Evolutionary conservation across 2,329 filamentous ascomycete genomes (phyloP).

Genomic region (Fusarium austroafricanum): DNA sequence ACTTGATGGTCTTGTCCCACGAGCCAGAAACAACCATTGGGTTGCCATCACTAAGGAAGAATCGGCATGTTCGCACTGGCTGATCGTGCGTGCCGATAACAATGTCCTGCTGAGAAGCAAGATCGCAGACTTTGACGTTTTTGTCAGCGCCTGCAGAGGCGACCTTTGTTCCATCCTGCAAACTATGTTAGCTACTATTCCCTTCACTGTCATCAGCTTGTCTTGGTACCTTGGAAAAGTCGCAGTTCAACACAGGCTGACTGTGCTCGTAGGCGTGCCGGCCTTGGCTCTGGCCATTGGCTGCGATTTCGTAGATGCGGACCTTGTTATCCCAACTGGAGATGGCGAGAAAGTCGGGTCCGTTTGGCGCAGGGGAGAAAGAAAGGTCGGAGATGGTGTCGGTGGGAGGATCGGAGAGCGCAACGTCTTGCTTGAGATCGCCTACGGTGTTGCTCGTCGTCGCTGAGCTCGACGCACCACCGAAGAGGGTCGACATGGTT

Average conservation of each 20-base stretch:
- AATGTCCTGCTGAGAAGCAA: slow-evolving; percentile 72
- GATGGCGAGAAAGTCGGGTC: slow-evolving; percentile 83
- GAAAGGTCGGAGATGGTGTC: slow-evolving; percentile 90
- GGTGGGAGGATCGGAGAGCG: slow-evolving; percentile 80
- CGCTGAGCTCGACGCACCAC: slow-evolving; percentile 60
- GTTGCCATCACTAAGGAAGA: slow-evolving; percentile 77
- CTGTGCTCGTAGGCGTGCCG: slow-evolving; percentile 89
- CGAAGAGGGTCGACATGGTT: slow-evolving; percentile 74
- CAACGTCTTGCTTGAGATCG: slow-evolving; percentile 90
- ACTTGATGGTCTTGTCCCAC: slow-evolving; percentile 92
- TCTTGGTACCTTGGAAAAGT: slow-evolving; percentile 83
- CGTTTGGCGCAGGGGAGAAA: slow-evolving; percentile 75
- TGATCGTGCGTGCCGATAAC: slow-evolving; percentile 88
- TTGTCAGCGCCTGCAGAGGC: slow-evolving; percentile 92
- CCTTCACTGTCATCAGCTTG: background rate
- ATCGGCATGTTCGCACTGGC: slow-evolving; percentile 81
- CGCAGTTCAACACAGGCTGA: slow-evolving; percentile 83
- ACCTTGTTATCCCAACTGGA: slow-evolving; percentile 98
- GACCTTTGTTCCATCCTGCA: slow-evolving; percentile 88
- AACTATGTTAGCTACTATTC: slow-evolving; percentile 12
- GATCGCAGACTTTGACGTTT: slow-evolving; percentile 87
- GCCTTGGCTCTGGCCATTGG: slow-evolving; percentile 81
- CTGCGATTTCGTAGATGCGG: slow-evolving; percentile 91
- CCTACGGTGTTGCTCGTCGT: slow-evolving; percentile 79
- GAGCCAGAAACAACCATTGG: slow-evolving; percentile 92